Evolutionary conservation across 352 stramenopile genomes (phyloP).

Genomic region (Thalassiosira ordinaria): DNA sequence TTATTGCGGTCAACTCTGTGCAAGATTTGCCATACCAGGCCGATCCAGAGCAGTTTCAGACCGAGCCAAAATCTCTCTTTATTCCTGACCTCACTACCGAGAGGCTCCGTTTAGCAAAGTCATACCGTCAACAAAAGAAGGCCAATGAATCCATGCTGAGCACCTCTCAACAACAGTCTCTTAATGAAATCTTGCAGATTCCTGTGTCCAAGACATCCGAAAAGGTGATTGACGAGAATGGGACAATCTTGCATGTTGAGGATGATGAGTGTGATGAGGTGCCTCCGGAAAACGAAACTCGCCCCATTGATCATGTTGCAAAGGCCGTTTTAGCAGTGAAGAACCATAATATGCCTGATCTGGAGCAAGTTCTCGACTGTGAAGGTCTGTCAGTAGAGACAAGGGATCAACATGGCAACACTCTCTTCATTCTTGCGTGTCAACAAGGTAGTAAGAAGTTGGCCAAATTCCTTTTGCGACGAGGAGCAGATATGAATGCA

Average conservation of each 20-base stretch:
- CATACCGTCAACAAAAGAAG: conserved; percentile 48
- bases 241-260: conserved; percentile 17
- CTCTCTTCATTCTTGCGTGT: conserved; percentile 93
- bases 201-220: conserved; percentile 39
- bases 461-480: conserved; percentile 93
- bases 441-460: conserved; percentile 95
- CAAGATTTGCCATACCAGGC: conserved; percentile 39
- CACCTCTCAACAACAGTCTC: conserved; percentile 49
- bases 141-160: conserved; percentile 60
- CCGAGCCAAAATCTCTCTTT: conserved; percentile 57
- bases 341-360: conserved; percentile 77
- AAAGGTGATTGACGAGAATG: conserved; percentile 19
- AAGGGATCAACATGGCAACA: conserved; percentile 93
- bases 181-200: conserved; percentile 72
- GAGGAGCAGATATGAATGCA: conserved; percentile 92
- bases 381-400: conserved; percentile 89
- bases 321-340: conserved; percentile 73
- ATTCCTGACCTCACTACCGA: conserved; percentile 62
- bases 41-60: conserved; percentile 51
- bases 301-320: conserved; percentile 31
- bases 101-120: conserved; percentile 56
- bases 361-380: conserved; percentile 90
- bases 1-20: conserved; percentile 57
- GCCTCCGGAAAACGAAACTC: conserved; percentile 19
- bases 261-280: conserved; percentile 26